Base-by-base conservation (phyloP, 1,139 yeast species). In the Scheffersomyces stambukii region DNA sequence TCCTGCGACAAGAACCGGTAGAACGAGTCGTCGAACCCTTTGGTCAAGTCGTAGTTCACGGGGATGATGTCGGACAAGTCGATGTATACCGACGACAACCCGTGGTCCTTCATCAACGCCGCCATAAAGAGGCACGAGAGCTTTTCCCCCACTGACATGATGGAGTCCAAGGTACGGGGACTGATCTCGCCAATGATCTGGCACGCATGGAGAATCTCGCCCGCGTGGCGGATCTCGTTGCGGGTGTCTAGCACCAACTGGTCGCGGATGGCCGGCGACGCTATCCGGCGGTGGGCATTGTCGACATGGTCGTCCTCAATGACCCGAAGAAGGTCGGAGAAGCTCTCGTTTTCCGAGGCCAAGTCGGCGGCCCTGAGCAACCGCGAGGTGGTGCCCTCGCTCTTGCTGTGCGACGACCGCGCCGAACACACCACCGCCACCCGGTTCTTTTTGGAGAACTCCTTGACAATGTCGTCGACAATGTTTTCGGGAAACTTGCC, bases 361-460 rank as follows among this genome's bases (percentile, higher is more conserved):
- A 72, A 54, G 32, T 88, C 96, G 9, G 96, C 93, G 10, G 96
- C 85, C 26, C 69, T 59, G 29, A 91, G 60, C 18, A 91, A 67
- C 40, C 95, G 61, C 3, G 95, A 83, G 5, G 98, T 91, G 23
- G 98, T 91, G 30, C 98, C 98, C 55, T 89, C 96, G 23, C 84
- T 77, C 51, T 91, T 91, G 16, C 95, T 82, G 37, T 83, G 75
- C 1, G 96, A 79, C 6, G 96, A 85, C 42, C 98, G 72, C 4
- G 98, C 98, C 19, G 95, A 83, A 54, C 98, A 91, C 4, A 91
- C 98, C 15, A 91, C 94, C 1, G 95, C 96, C n/a, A 89, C 95
- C 32, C 81, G 70, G 46, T 75, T 72, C 15, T 63, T 60, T 26
- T 69, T 52, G 21, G 78, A 65, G 50, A 78, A 84, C 19, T 66